A percentile compares a stretch with the other conserved stretches of the same genome.
These are phyloP conservation scores for Persicaria maculosa DNA, from an alignment of 148 eudicot species.

Conservation along the genomic window DNA sequence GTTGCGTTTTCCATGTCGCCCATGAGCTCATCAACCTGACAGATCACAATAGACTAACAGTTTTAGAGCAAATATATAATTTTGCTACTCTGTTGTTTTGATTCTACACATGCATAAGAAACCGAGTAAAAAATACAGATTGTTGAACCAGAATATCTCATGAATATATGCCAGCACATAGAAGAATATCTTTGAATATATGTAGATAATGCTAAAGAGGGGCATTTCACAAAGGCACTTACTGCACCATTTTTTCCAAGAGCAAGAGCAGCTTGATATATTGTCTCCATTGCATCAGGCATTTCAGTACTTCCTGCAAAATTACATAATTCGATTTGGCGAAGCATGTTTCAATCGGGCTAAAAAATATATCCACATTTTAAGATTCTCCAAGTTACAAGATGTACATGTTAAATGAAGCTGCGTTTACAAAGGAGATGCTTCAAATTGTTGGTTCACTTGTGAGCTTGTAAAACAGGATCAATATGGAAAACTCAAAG, in stretches of 20 bases:
- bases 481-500: background rate
- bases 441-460: background rate
- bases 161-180: no score
- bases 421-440: background rate
- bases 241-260: constrained; percentile 80
- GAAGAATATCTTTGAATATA: no score
- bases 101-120: no score
- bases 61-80: no score
- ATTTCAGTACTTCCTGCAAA: constrained; percentile 66
- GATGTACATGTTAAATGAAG: background rate
- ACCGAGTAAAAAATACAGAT: no score
- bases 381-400: background rate
- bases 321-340: constrained; percentile 9
- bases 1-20: constrained; percentile 52
- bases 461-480: background rate
- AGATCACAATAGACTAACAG: background rate
- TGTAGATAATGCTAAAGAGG: background rate
- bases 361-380: background rate
- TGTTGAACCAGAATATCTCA: no score
- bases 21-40: constrained; percentile 90
- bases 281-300: constrained; percentile 97
- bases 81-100: background rate
- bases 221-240: constrained; percentile 28
- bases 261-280: constrained; percentile 83
- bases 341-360: background rate